Conservation (phyloP, 345 rosid genomes). For the Litchi chinensis region DNA sequence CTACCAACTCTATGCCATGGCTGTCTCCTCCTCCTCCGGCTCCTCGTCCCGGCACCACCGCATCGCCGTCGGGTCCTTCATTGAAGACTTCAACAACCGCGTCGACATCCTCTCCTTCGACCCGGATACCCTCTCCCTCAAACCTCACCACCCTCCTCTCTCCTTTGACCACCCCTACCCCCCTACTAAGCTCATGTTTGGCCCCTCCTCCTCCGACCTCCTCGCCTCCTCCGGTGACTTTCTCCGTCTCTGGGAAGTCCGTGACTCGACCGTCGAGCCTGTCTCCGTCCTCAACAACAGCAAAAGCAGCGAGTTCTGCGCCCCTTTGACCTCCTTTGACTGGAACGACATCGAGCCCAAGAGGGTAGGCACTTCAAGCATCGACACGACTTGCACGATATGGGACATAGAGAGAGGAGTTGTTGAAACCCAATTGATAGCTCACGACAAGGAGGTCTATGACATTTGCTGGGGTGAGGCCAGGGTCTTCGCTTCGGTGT, state of each 20-base stretch:
- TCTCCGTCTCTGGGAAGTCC: constrained; percentile 74
- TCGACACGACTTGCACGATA: constrained; percentile 92
- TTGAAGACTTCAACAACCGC: constrained; percentile 80
- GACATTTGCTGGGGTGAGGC: constrained; percentile 89
- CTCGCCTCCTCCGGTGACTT: constrained; percentile 86
- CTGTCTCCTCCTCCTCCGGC: constrained; percentile 57
- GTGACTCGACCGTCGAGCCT: constrained; percentile 49
- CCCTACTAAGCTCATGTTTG: constrained; percentile 83
- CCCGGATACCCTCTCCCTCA: constrained; percentile 64
- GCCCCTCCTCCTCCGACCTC: constrained; percentile 49
- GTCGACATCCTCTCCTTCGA: constrained; percentile 85
- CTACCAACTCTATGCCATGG: constrained; percentile 81
- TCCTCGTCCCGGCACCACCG: constrained; percentile 31
- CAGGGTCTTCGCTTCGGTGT: constrained; percentile 74
- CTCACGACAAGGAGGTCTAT: constrained; percentile 83
- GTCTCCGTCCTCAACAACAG: constrained; percentile 66
- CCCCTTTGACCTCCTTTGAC: constrained; percentile 90
- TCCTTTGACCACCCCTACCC: constrained; percentile 81
- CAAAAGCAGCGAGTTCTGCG: constrained; percentile 72
- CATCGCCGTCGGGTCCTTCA: constrained; percentile 88
- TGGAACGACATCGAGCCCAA: constrained; percentile 96
- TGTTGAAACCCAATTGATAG: constrained; percentile 90
- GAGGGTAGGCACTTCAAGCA: constrained; percentile 84
- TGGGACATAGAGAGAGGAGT: constrained; percentile 84
- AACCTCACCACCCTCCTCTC: constrained; percentile 47